These are phyloP conservation scores for Cyclotella cryptica DNA, from an alignment of 108 stramenopile genomes.

Conservation along the genomic window DNA sequence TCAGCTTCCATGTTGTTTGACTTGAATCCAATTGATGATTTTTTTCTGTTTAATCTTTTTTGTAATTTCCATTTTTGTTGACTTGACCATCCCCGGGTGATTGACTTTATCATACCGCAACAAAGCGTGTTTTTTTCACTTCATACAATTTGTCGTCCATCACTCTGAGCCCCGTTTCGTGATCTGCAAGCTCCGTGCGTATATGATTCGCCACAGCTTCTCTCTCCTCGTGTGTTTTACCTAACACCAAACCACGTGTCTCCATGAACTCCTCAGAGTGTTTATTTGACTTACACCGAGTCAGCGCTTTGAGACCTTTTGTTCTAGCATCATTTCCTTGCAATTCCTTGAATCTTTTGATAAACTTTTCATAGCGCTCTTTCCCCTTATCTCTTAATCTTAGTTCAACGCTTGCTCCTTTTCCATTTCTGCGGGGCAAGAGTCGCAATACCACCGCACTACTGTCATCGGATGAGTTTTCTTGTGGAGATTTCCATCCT, in stretches of 20 bases:
- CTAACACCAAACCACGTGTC: not conserved
- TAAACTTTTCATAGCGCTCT: conserved; percentile 1
- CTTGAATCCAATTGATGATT: not conserved
- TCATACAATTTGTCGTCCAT: conserved; percentile 18
- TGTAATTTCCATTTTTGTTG: not conserved
- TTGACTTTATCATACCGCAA: conserved; percentile 5
- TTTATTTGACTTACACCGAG: not conserved
- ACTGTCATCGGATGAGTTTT: not conserved
- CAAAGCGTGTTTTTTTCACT: conserved; percentile 17
- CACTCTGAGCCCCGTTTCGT: conserved; percentile 7
- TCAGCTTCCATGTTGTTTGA: not conserved
- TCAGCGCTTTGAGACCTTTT: not conserved
- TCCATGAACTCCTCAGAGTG: conserved; percentile 4
- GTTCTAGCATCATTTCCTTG: not conserved
- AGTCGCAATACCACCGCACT: not conserved
- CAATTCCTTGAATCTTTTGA: not conserved
- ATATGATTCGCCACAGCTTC: conserved; percentile 7
- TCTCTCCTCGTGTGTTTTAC: conserved; percentile 6
- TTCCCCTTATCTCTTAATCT: not conserved
- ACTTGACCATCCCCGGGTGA: not conserved
- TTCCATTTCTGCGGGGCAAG: not conserved
- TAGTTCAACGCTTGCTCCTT: not conserved
- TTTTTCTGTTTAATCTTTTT: not conserved
- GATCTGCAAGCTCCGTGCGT: conserved; percentile 9
- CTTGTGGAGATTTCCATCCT: not conserved